Conservation (phyloP, 257 asterid genomes). For the Ligustrum vulgare region DNA sequence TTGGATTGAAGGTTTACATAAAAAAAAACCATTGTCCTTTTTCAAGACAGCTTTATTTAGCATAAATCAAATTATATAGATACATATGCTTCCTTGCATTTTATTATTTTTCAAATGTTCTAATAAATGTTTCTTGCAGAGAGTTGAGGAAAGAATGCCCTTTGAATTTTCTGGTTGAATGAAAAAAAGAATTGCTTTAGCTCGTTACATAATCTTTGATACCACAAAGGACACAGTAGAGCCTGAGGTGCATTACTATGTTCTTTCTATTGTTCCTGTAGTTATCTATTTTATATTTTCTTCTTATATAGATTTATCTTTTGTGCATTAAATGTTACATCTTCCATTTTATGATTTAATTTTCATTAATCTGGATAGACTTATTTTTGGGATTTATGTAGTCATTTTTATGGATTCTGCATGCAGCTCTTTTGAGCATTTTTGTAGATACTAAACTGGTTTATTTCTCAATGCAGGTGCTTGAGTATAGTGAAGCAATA, state of each 20-base stretch:
- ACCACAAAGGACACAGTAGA: conserved; percentile 75
- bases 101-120: conserved; percentile 3
- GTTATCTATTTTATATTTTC: background rate
- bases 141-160: conserved; percentile 90
- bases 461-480: too few species aligned
- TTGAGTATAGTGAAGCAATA: too few species aligned
- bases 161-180: conserved; percentile 98
- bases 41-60: conserved; percentile 8
- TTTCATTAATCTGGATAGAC: background rate
- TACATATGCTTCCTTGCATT: background rate
- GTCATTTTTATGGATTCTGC: background rate
- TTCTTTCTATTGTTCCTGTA: background rate
- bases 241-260: conserved; percentile 70
- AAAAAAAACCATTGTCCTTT: conserved; percentile 2
- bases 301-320: background rate
- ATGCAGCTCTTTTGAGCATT: background rate
- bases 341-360: background rate
- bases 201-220: conserved; percentile 93
- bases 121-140: conserved; percentile 50
- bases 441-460: too few species aligned
- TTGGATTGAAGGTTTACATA: conserved; percentile 79
- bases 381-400: background rate
- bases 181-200: conserved; percentile 99
- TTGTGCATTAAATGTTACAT: background rate
- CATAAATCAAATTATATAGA: background rate